Evolutionary conservation across 2,329 filamentous ascomycete species (phyloP).

Genomic region (Neophaeococcomyces aloes): DNA sequence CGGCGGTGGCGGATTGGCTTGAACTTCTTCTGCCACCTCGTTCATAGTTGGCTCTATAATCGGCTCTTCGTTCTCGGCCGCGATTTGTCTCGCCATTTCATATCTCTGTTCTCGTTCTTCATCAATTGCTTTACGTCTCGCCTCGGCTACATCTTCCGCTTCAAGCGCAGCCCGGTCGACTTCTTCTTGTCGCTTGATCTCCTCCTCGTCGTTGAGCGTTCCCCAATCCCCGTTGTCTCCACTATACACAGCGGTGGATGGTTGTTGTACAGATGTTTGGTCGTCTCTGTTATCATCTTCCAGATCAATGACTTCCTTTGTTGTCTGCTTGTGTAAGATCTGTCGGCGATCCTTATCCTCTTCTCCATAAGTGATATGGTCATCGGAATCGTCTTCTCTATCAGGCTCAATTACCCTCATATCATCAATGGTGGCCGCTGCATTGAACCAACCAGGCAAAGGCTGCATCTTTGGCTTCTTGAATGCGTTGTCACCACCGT

Average conservation of each 20-base stretch:
- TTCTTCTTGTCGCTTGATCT: slow-evolving; percentile 24
- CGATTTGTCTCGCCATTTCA: slow-evolving; percentile 18
- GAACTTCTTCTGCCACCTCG: slow-evolving; percentile 35
- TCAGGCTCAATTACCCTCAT: slow-evolving; percentile 9
- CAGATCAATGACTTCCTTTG: slow-evolving; percentile 31
- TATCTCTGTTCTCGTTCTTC: slow-evolving; percentile 37
- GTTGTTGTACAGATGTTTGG: slow-evolving; percentile 25
- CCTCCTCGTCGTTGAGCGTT: slow-evolving; percentile 24
- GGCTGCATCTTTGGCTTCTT: slow-evolving; percentile 26
- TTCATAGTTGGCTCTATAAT: slow-evolving; percentile 31
- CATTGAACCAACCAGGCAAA: slow-evolving; percentile 39
- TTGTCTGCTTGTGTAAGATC: slow-evolving; percentile 24
- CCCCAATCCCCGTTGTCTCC: slow-evolving; percentile 25
- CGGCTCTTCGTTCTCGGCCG: slow-evolving; percentile 19
- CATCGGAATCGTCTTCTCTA: slow-evolving; percentile 20
- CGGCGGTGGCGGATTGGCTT: slow-evolving; percentile 31
- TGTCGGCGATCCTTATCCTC: slow-evolving; percentile 8
- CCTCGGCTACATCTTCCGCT: slow-evolving; percentile 12
- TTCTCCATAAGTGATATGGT: slow-evolving; percentile 6
- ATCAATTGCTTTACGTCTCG: slow-evolving; percentile 18
- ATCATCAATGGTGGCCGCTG: slow-evolving; percentile 25
- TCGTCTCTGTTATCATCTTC: slow-evolving; percentile 27
- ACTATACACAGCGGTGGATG: slow-evolving; percentile 15
- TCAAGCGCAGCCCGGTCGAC: slow-evolving; percentile 18
- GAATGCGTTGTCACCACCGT: slow-evolving; percentile 23